Conservation (phyloP, 495 filamentous ascomycete genomes). For the Aspergillus avenaceus region DNA sequence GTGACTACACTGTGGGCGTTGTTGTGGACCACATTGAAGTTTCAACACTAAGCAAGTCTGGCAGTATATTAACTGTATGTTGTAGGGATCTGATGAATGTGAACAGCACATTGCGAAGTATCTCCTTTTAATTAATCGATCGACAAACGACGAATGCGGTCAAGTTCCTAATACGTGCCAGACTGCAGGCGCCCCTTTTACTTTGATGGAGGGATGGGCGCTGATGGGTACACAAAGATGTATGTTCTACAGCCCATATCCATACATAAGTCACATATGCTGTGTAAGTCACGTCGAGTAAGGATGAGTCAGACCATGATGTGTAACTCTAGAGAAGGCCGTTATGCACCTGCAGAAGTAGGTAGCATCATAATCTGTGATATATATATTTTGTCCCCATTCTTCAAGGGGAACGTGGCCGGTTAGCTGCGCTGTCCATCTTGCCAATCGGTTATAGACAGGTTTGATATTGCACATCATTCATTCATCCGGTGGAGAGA, state of each 20-base stretch:
- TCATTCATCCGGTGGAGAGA: background rate
- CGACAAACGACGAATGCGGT: too few relatives aligned
- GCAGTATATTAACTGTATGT: too few relatives aligned
- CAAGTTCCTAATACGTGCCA: slow-evolving; percentile 15
- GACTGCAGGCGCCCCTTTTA: slow-evolving; percentile 6
- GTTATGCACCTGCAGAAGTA: background rate
- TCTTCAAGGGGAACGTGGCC: background rate
- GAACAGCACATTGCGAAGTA: too few relatives aligned
- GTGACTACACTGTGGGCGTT: too few relatives aligned
- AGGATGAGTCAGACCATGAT: background rate
- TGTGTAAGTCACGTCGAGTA: background rate
- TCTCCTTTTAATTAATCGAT: too few relatives aligned
- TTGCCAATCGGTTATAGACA: background rate
- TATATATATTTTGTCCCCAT: background rate
- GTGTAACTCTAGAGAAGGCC: background rate
- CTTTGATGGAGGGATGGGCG: background rate
- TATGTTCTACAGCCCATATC: background rate
- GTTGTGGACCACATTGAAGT: too few relatives aligned
- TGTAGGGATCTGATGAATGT: too few relatives aligned
- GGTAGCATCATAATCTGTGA: background rate
- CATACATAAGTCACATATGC: background rate
- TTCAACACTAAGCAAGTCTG: too few relatives aligned
- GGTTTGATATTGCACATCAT: background rate
- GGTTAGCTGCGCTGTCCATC: background rate
- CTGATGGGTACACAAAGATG: background rate